phyloP scores from a whole-genome alignment of 371 early-diverging fungal genomes.

The Fennellomyces sp. region DNA sequence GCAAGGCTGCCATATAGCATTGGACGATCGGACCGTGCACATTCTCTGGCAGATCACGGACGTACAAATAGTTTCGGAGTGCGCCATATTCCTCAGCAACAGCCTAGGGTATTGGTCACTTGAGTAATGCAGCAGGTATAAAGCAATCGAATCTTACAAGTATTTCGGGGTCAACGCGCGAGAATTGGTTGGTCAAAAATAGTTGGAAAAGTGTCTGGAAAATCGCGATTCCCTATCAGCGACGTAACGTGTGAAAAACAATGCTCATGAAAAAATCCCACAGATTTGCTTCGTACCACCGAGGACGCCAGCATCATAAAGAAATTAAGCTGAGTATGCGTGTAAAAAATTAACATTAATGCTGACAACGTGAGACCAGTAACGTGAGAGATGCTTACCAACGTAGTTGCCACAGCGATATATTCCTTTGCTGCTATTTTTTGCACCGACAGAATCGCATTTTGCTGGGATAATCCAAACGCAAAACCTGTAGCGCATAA shows the following conservation, averaged over 20 bases:
- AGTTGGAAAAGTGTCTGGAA: constrained; percentile 27
- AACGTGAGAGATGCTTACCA: background rate
- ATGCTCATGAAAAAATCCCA: background rate
- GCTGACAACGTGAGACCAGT: background rate
- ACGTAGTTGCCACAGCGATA: constrained; percentile 62
- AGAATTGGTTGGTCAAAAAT: constrained; percentile 21
- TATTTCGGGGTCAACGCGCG: background rate
- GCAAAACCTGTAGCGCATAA: constrained; percentile 32
- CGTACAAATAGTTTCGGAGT: constrained; percentile 28
- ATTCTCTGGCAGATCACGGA: constrained; percentile 28
- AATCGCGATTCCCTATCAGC: constrained; percentile 32
- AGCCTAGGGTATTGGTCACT: no score
- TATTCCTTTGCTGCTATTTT: constrained; percentile 51
- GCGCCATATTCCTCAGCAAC: constrained; percentile 31
- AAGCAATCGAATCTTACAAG: constrained; percentile 3
- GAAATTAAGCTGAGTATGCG: constrained; percentile 32
- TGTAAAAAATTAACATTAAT: background rate
- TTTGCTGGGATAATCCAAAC: constrained; percentile 67
- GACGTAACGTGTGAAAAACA: background rate
- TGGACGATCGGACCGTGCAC: constrained; percentile 43
- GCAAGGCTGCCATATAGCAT: constrained; percentile 17
- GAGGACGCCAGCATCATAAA: constrained; percentile 44
- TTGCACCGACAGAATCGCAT: constrained; percentile 60
- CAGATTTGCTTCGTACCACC: constrained; percentile 8
- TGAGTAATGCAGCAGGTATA: no score